Base-by-base conservation (phyloP, 345 rosid species). In the Lumnitzera littorea region DNA sequence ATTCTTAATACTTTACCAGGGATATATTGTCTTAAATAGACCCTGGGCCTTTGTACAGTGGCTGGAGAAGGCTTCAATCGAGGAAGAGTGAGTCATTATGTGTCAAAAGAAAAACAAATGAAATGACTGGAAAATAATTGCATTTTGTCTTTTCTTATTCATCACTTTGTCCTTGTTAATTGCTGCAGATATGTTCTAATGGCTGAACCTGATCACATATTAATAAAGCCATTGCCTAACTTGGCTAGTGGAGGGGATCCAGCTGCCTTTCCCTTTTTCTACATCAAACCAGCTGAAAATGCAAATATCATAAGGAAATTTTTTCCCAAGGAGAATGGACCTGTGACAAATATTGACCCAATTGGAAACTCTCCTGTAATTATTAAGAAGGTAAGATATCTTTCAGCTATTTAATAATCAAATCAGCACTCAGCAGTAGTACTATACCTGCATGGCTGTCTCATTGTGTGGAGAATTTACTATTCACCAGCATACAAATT, bases 201-300 rank as follows among this genome's bases (percentile, higher is more conserved):
- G 98, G 92, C 96, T 48, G 98, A 91, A 77, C 98, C 98, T 57
- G 98, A 91, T 74, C 98, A 91, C 64, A 49, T 91, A 57, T 87
- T 89, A 75, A 80, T 76, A 59, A 80, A 76, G 20, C 98, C 98
- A 48, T 80, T 91, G 68, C 94, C 96, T 20, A 91, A 91, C 72
- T 67, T 89, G 80, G 86, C 88, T 48, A 73, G 50, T 69, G 91
- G 83, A 60, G 78, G 80, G 51, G 61, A 61, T 58, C 96, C 96
- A 43, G 98, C 91, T 2, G 96, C 84, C 50, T 91, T 78, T 68
- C 96, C 94, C 36, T 91, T 91, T 76, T 89, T 87, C 86, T 91
- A 91, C 71, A 89, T 91, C 57, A 89, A 84, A 20, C 96, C 95
- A 24, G 67, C 72, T 46, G 64, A 81, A 48, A 72, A 80, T 47